These are phyloP conservation scores for Kwoniella botswanensis DNA, from an alignment of 768 basidiomycete species.

Conservation along the genomic window DNA sequence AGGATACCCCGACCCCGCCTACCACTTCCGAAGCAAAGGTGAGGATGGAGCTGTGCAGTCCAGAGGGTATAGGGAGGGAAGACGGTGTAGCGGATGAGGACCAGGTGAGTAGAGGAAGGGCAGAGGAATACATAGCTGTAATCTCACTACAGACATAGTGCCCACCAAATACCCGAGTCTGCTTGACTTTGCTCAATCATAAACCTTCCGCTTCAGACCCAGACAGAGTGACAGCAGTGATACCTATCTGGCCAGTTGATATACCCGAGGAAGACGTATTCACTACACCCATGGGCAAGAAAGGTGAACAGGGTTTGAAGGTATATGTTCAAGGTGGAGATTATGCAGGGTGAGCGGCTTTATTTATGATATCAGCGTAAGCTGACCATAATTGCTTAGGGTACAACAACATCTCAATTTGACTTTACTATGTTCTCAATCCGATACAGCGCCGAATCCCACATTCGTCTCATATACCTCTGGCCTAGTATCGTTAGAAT, in stretches of 20 bases:
- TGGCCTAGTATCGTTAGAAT: constrained; percentile 47
- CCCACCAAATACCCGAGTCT: constrained; percentile 50
- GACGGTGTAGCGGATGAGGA: constrained; percentile 54
- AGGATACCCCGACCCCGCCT: constrained; percentile 52
- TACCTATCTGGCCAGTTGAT: constrained; percentile 52
- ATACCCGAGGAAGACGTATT: constrained; percentile 39
- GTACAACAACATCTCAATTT: constrained; percentile 51
- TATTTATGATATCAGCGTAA: background rate
- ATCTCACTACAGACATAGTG: constrained; percentile 38
- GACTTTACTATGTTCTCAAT: constrained; percentile 46
- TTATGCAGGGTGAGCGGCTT: constrained; percentile 53
- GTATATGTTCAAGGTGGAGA: constrained; percentile 52
- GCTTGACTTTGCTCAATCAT: constrained; percentile 53
- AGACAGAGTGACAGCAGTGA: constrained; percentile 53
- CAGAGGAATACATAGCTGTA: no score
- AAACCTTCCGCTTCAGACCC: constrained; percentile 46
- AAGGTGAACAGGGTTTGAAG: constrained; percentile 47
- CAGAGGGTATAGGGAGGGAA: constrained; percentile 43
- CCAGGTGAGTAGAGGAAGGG: constrained; percentile 45
- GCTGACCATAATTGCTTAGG: constrained; percentile 10
- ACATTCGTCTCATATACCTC: constrained; percentile 48
- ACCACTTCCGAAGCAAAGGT: constrained; percentile 52
- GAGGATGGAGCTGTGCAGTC: constrained; percentile 49
- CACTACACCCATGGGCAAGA: constrained; percentile 36
- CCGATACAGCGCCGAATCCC: constrained; percentile 36